Evolutionary conservation across 441 rosid genomes (phyloP), one percentile per base, ranked within the genome.

Genomic region (Omphalea diandra): DNA sequence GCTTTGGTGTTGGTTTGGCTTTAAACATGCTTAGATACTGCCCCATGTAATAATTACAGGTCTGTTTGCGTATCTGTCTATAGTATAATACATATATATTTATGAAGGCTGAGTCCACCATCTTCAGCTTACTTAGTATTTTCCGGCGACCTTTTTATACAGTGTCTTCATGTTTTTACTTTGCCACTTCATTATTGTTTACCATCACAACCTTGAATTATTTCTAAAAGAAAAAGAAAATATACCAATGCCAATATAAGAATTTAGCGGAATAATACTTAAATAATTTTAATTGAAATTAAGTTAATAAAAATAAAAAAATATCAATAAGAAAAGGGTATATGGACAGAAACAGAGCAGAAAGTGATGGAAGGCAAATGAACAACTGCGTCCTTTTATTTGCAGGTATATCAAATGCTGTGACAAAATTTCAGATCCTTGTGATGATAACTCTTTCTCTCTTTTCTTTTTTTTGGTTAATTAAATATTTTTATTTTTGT

Each of bases 71-170:
- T n/a, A n/a, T n/a, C n/a, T n/a, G n/a, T n/a, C n/a, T n/a, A n/a
- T n/a, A n/a, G n/a, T n/a, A n/a, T n/a, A n/a, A n/a, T n/a, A n/a
- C n/a, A n/a, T n/a, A n/a, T n/a, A 43, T 43, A 3, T 49, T 18
- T 49, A 4, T 29, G 20, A 26, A 4, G 6, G 6, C 17, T 18
- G 27, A 5, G 67, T 63, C 65, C 71, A 73, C 78, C 80, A 78
- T 67, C n/a, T n/a, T n/a, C 83, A 52, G 56, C 11, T 65, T 56
- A 65, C 79, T 72, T 75, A 47, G 79, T 47, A 61, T 31, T 47
- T 52, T 66, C 77, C 75, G 77, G 77, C 82, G 69, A 69, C 63
- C 67, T 79, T 55, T n/a, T 79, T 72, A 49, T 67, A 3, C 43
- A 29, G 46, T 62, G 50, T 40, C 52, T 44, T 63, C 47, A 40